Evolutionary conservation across 2,329 filamentous ascomycete genomes (phyloP).

Genomic region (Calonectria naviculata): DNA sequence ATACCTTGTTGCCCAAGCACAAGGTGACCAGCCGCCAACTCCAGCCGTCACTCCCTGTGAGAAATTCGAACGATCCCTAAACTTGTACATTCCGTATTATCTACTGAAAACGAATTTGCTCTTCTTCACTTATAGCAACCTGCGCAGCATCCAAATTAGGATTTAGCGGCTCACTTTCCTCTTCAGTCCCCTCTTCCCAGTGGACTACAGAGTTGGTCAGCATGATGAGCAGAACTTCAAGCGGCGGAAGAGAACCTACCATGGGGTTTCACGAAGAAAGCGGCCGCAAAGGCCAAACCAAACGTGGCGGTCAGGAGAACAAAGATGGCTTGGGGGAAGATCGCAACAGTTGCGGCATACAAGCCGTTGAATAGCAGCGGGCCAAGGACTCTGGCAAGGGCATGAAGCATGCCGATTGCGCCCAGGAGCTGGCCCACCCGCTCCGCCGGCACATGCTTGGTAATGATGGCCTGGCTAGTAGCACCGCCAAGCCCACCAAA

Average conservation of each 20-base stretch:
- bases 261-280: conserved; percentile 78
- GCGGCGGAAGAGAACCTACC: conserved; percentile 64
- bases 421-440: conserved; percentile 89
- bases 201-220: conserved; percentile 43
- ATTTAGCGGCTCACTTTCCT: conserved; percentile 40
- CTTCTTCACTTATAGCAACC: conserved; percentile 40
- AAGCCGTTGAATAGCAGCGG: conserved; percentile 88
- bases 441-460: conserved; percentile 89
- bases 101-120: conserved; percentile 42
- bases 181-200: conserved; percentile 43
- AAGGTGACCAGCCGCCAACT: background rate
- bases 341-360: conserved; percentile 83
- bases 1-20: background rate
- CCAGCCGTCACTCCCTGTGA: background rate
- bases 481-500: conserved; percentile 88
- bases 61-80: background rate
- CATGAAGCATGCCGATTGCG: conserved; percentile 87
- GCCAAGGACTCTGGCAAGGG: conserved; percentile 80
- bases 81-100: background rate
- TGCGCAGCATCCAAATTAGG: conserved; percentile 20
- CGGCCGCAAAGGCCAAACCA: conserved; percentile 71
- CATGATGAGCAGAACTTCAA: background rate
- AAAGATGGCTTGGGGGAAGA: conserved; percentile 85
- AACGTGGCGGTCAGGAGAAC: conserved; percentile 78
- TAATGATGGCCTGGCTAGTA: conserved; percentile 84